phyloP scores from a whole-genome alignment of 495 filamentous ascomycete genomes.

The Aspergillus conjunctus region DNA sequence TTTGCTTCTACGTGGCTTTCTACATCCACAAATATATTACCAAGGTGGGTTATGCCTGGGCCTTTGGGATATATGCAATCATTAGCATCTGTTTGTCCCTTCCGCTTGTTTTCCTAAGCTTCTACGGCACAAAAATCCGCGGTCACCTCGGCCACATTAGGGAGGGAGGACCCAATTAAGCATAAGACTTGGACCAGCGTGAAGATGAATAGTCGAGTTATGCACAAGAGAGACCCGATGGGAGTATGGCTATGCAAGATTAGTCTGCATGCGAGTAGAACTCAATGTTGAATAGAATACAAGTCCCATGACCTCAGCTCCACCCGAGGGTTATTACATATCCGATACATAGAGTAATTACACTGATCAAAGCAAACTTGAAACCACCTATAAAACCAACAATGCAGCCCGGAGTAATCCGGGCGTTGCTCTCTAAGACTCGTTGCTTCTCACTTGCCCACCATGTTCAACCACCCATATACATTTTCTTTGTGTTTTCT shows the following conservation, averaged over 20 bases:
- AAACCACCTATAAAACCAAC: too few relatives aligned
- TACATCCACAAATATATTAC: not conserved
- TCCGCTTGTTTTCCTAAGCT: not conserved
- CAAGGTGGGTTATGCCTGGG: not conserved
- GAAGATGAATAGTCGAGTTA: too few relatives aligned
- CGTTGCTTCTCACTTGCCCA: too few relatives aligned
- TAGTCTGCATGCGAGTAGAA: too few relatives aligned
- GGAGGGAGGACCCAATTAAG: not conserved
- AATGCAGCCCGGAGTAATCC: too few relatives aligned
- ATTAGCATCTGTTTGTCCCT: not conserved
- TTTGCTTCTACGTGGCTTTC: not conserved
- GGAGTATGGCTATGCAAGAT: too few relatives aligned
- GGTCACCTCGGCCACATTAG: not conserved
- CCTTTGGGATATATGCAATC: not conserved
- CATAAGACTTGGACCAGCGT: not conserved
- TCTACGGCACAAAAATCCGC: not conserved
- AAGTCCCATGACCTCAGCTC: not conserved
- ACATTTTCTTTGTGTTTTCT: not conserved
- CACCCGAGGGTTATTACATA: not conserved
- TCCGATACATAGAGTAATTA: not conserved
- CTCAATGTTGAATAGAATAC: too few relatives aligned
- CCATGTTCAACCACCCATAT: not conserved
- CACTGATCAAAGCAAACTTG: not conserved
- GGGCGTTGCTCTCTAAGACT: too few relatives aligned
- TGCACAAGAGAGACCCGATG: too few relatives aligned